Conservation (phyloP, 2,329 filamentous ascomycete species). For the Alternaria angustiovoidea region DNA sequence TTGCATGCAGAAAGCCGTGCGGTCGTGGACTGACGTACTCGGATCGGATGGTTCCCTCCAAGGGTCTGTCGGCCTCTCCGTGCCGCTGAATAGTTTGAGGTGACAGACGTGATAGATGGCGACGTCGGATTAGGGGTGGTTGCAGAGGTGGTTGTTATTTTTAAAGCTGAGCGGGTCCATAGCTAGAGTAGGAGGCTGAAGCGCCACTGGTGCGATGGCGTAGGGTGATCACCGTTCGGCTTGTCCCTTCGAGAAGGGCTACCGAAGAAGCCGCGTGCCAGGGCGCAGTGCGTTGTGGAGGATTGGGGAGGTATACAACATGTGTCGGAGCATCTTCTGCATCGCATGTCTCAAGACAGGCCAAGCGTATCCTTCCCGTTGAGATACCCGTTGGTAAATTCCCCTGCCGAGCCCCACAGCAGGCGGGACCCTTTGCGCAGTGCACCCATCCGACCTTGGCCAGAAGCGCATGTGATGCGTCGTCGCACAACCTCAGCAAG, state of each 20-base stretch:
- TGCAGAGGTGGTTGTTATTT: slow-evolving; percentile 18
- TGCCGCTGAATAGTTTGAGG: no score
- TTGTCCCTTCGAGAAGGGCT: slow-evolving; percentile 29
- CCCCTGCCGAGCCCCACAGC: slow-evolving; percentile 18
- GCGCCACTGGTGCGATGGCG: slow-evolving; percentile 9
- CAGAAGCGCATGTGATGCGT: slow-evolving; percentile 46
- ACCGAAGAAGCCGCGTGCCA: slow-evolving; percentile 12
- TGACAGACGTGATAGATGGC: not conserved
- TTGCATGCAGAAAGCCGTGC: slow-evolving; percentile 7
- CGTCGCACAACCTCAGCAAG: slow-evolving; percentile 46
- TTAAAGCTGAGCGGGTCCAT: slow-evolving; percentile 15
- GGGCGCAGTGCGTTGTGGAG: not conserved
- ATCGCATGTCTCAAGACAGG: not conserved
- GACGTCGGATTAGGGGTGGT: slow-evolving; percentile 30
- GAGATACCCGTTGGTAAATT: not conserved
- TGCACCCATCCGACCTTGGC: slow-evolving; percentile 26
- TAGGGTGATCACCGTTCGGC: slow-evolving; percentile 23
- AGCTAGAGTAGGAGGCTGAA: slow-evolving; percentile 1
- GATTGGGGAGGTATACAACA: not conserved
- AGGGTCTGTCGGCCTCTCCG: not conserved
- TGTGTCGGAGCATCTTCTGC: not conserved
- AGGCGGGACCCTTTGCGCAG: slow-evolving; percentile 12
- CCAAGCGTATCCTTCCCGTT: slow-evolving; percentile 4
- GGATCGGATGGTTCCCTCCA: not conserved
- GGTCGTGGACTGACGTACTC: slow-evolving; percentile 1